Evolutionary conservation across 352 stramenopile genomes (phyloP).

Genomic region (Pythium vanterpoolii): DNA sequence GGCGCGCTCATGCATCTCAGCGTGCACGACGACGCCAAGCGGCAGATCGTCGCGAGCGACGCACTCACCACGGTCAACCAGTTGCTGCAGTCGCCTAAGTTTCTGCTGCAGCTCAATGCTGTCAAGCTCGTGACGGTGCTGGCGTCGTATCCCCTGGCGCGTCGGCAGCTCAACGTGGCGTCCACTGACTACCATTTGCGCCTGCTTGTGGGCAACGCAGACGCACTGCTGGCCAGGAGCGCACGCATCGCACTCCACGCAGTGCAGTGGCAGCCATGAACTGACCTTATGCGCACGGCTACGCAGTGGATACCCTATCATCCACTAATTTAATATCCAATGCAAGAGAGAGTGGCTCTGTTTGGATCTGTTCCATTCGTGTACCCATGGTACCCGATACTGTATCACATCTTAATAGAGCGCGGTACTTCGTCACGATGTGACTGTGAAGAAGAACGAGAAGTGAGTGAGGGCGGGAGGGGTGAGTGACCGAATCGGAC

Average conservation of each 20-base stretch:
- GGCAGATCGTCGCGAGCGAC: constrained; percentile 47
- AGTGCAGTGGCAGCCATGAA: constrained; percentile 61
- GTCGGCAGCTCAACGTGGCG: constrained; percentile 42
- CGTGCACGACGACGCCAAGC: constrained; percentile 68
- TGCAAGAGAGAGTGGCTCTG: neutral
- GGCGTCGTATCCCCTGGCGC: constrained; percentile 51
- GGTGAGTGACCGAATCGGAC: neutral
- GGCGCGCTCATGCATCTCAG: constrained; percentile 67
- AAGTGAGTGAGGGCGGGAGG: constrained; percentile 1
- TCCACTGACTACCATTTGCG: constrained; percentile 51
- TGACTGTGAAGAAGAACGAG: constrained; percentile 7
- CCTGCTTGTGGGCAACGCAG: constrained; percentile 33
- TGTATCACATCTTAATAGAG: constrained; percentile 15
- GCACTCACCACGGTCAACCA: constrained; percentile 50
- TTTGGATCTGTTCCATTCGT: neutral
- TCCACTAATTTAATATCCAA: neutral
- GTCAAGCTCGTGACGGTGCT: constrained; percentile 63
- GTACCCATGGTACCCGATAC: constrained; percentile 6
- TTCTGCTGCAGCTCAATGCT: constrained; percentile 59
- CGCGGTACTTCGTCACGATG: constrained; percentile 13
- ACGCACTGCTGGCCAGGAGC: constrained; percentile 52
- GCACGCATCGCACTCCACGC: constrained; percentile 45
- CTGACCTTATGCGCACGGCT: neutral
- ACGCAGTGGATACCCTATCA: neutral
- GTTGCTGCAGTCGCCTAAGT: constrained; percentile 55